phyloP scores from a whole-genome alignment of 805 yeast genomes.

The Saturnispora saitoi region DNA sequence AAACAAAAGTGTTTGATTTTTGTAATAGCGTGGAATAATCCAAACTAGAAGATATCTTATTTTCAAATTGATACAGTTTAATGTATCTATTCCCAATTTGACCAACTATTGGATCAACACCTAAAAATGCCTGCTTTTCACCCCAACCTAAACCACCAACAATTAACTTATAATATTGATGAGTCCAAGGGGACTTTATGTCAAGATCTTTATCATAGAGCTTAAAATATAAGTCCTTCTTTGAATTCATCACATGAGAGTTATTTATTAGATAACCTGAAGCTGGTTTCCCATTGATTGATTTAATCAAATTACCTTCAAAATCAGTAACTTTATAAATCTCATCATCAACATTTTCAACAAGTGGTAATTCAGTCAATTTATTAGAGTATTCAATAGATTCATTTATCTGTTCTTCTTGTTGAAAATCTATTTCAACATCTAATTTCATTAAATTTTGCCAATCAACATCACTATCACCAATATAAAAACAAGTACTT shows the following conservation, averaged over 20 bases:
- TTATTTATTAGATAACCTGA: slow-evolving; percentile 45
- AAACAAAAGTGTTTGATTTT: slow-evolving; percentile 8
- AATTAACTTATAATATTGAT: slow-evolving; percentile 40
- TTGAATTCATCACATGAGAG: slow-evolving; percentile 24
- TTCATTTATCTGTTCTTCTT: not conserved
- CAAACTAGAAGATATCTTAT: not conserved
- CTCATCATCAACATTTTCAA: slow-evolving; percentile 8
- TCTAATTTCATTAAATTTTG: slow-evolving; percentile 6
- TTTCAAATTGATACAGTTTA: slow-evolving; percentile 16
- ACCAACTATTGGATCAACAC: slow-evolving; percentile 49
- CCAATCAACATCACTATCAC: slow-evolving; percentile 10
- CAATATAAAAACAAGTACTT: slow-evolving; percentile 21
- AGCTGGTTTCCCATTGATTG: slow-evolving; percentile 48
- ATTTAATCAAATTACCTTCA: slow-evolving; percentile 51
- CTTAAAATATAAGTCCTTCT: slow-evolving; percentile 20
- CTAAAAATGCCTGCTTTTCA: slow-evolving; percentile 56
- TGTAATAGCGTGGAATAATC: not conserved
- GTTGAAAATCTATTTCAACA: not conserved
- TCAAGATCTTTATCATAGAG: slow-evolving; percentile 9
- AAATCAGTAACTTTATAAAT: slow-evolving; percentile 38
- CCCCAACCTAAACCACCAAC: slow-evolving; percentile 82
- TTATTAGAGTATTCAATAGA: slow-evolving; percentile 7
- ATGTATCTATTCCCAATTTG: slow-evolving; percentile 17
- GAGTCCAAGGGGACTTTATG: slow-evolving; percentile 10
- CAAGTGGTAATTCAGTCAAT: slow-evolving; percentile 13